phyloP scores from a whole-genome alignment of 345 rosid genomes.

The Cochlearia excelsa region DNA sequence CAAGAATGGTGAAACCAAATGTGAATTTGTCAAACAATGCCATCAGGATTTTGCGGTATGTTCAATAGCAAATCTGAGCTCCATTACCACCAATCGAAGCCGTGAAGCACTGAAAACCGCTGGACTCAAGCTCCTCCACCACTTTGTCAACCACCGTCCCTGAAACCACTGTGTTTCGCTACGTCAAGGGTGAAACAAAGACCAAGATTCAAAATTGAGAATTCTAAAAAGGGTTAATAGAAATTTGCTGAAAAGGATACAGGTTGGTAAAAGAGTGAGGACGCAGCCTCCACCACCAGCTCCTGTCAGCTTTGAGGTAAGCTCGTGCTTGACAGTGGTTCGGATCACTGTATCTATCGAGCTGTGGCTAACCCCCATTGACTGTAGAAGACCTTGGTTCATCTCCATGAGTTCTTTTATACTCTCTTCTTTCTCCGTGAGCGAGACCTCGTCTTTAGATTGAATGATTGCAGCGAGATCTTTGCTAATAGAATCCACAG shows the following conservation, averaged over 20 bases:
- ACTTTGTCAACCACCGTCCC: constrained; percentile 55
- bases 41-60: constrained; percentile 4
- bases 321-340: constrained; percentile 70
- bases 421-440: constrained; percentile 61
- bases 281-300: constrained; percentile 98
- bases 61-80: constrained; percentile 53
- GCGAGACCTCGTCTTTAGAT: constrained; percentile 46
- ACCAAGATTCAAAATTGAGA: constrained; percentile 2
- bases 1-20: constrained; percentile 19
- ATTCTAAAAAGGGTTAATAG: neutral
- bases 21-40: constrained; percentile 2
- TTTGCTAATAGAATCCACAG: constrained; percentile 76
- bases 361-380: constrained; percentile 90
- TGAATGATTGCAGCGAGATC: constrained; percentile 60
- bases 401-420: constrained; percentile 84
- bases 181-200: constrained; percentile 41
- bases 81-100: constrained; percentile 81
- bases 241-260: constrained; percentile 51
- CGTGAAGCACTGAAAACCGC: constrained; percentile 78
- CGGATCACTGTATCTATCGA: constrained; percentile 74
- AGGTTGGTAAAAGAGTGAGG: constrained; percentile 71
- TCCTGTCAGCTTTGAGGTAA: constrained; percentile 86
- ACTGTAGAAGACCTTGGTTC: constrained; percentile 88
- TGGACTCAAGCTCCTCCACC: constrained; percentile 61
- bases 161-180: constrained; percentile 45